These are phyloP conservation scores for Musa acuminata DNA, from an alignment of 176 grass and related monocot genomes.

Conservation along the genomic window DNA sequence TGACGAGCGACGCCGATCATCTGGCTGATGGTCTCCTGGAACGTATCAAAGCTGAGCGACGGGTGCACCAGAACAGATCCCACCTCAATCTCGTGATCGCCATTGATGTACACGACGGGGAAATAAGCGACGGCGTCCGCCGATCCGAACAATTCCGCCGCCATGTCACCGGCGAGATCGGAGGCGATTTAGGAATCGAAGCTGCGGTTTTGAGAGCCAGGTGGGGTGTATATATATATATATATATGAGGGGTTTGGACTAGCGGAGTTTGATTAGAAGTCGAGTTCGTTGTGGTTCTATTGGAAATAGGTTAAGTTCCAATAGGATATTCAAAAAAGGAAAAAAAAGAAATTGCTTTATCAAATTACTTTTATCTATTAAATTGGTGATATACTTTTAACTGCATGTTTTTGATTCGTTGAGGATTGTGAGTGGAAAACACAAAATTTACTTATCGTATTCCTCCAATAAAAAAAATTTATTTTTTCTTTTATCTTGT, in stretches of 20 bases:
- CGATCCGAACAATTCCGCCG: not conserved
- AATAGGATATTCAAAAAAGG: no score
- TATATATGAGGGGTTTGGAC: not conserved
- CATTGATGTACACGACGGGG: slow-evolving; percentile 49
- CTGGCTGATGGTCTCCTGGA: slow-evolving; percentile 40
- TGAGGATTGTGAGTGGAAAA: no score
- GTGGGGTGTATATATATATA: slow-evolving; percentile 9
- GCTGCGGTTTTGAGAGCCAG: not conserved
- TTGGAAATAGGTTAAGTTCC: no score
- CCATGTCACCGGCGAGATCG: slow-evolving; percentile 17
- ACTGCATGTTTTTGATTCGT: no score
- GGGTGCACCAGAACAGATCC: slow-evolving; percentile 44
- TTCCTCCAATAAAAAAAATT: no score
- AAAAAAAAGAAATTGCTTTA: no score
- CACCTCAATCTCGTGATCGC: slow-evolving; percentile 41
- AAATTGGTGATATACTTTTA: no score
- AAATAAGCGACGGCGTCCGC: slow-evolving; percentile 6
- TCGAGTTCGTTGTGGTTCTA: no score
- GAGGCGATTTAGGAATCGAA: not conserved
- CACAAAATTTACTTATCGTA: no score
- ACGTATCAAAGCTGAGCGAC: slow-evolving; percentile 22
- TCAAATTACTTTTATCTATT: no score
- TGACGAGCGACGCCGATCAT: slow-evolving; percentile 34
- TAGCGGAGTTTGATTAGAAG: no score
- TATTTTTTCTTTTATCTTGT: no score